These are phyloP conservation scores for Tricholoma flavovirens DNA, from an alignment of 768 basidiomycete genomes.

Conservation along the genomic window DNA sequence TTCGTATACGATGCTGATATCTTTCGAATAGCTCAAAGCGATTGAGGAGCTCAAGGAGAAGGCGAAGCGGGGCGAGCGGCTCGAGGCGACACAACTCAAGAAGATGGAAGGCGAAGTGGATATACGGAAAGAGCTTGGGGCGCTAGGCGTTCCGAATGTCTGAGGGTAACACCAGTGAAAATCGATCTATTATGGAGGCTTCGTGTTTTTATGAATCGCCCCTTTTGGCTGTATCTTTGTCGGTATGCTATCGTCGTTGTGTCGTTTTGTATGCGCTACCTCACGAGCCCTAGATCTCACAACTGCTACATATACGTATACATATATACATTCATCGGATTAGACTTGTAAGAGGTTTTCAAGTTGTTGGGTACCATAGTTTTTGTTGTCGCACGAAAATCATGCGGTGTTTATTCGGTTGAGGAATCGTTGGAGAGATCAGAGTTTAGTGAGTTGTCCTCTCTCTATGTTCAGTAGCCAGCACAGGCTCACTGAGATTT, in stretches of 20 bases:
- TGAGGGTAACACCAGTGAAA: not conserved
- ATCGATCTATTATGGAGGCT: not conserved
- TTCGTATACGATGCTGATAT: not conserved
- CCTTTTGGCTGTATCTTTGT: not conserved
- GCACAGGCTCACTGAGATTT: too few relatives aligned
- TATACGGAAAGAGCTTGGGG: constrained; percentile 73
- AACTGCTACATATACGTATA: not conserved
- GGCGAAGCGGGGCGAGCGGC: constrained; percentile 78
- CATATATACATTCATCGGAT: too few relatives aligned
- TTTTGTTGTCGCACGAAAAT: too few relatives aligned
- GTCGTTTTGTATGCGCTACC: not conserved
- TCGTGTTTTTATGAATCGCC: not conserved
- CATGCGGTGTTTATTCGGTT: too few relatives aligned
- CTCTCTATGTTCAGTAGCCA: too few relatives aligned
- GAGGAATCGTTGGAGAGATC: too few relatives aligned
- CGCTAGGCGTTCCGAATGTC: constrained; percentile 22
- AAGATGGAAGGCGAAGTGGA: constrained; percentile 92
- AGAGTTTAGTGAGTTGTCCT: too few relatives aligned
- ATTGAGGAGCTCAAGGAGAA: constrained; percentile 97
- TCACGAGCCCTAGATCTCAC: not conserved
- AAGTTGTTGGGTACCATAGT: too few relatives aligned
- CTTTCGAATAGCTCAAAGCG: constrained; percentile 73
- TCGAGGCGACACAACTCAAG: constrained; percentile 93
- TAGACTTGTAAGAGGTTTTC: too few relatives aligned
- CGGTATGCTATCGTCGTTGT: not conserved